Base-by-base conservation (phyloP, 2,329 filamentous ascomycete species). In the Fusarium neocosmosporiellum region DNA sequence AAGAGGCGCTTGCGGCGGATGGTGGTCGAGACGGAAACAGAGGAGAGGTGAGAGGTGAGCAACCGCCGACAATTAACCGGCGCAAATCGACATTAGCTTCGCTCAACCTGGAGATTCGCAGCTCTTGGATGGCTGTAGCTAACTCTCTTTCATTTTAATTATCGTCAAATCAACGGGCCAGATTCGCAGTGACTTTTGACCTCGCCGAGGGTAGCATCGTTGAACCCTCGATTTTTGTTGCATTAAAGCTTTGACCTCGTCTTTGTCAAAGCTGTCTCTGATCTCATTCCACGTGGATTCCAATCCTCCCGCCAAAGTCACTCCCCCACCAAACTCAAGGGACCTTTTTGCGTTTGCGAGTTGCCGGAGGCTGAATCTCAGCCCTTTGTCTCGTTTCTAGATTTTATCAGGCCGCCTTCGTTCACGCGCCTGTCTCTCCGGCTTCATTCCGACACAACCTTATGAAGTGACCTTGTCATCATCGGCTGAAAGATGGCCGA, bases 401-500 rank as follows among this genome's bases (percentile, higher is more conserved):
- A 34, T 31, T 53, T 11, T 29, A 29, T 31, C 46, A 53, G 54
- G 53, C 41, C 34, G 37, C 11, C 50, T 54, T 59, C 60, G 24
- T 60, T 48, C 16, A 46, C 43, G 50, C 41, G 33, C 59, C 39
- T 43, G 37, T 62, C 27, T 29, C 57, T 46, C 48, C 20, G 18
- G 39, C 31, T 46, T 29, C 20, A 9, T 33, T 16, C 27, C 24
- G 33, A 22, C 43, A 2, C 16, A 27, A 22, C 67, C 61, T 72
- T 57, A 57, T 70, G 67, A 72, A 59, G 63, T 69, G 66, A 75
- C 61, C 20, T 20, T 36, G n/a, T 54, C 37, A 10, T 34, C 63
- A 33, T 60, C 55, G 67, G 54, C 74, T 71, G 48, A 66, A 74
- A 70, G 48, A 94, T 94, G 92, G 90, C 89, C 66, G 90, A 84